Percentiles rank a stretch among this genome's conserved stretches.
Conservation (phyloP, 2,329 filamentous ascomycete species). For the Coleophoma crateriformis region DNA sequence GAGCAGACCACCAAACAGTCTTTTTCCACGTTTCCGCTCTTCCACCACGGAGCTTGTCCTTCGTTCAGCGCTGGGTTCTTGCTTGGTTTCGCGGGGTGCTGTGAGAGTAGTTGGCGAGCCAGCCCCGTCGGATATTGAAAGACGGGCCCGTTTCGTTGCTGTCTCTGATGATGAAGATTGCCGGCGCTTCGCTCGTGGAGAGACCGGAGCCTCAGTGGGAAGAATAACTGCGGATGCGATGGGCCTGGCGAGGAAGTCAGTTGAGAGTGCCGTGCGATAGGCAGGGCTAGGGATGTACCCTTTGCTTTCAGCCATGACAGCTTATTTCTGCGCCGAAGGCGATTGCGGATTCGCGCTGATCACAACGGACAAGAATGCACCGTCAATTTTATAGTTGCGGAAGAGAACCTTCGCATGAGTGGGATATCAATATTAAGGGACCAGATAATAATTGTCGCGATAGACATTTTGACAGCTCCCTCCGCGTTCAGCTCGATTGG, state of each 20-base stretch:
- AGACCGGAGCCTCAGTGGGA: constrained; percentile 17
- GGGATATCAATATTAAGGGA: too few species aligned
- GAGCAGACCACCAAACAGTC: constrained; percentile 74
- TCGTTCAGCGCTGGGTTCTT: constrained; percentile 26
- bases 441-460: too few species aligned
- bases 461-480: neutral
- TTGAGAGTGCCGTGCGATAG: neutral
- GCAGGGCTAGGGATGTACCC: constrained; percentile 9
- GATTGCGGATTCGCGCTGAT: neutral
- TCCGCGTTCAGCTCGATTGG: neutral
- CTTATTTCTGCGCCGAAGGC: neutral
- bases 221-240: constrained; percentile 30
- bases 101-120: constrained; percentile 16
- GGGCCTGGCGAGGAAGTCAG: constrained; percentile 17
- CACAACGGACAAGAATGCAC: too few species aligned
- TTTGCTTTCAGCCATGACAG: constrained; percentile 17
- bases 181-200: constrained; percentile 31
- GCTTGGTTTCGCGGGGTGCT: constrained; percentile 7
- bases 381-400: too few species aligned
- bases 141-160: constrained; percentile 45
- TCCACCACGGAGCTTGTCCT: constrained; percentile 50
- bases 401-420: too few species aligned
- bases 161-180: constrained; percentile 46
- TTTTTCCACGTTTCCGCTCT: constrained; percentile 78
- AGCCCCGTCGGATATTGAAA: constrained; percentile 25